phyloP scores from a whole-genome alignment of 1,284 basidiomycete species.

The Ceratobasidium papillatum region DNA sequence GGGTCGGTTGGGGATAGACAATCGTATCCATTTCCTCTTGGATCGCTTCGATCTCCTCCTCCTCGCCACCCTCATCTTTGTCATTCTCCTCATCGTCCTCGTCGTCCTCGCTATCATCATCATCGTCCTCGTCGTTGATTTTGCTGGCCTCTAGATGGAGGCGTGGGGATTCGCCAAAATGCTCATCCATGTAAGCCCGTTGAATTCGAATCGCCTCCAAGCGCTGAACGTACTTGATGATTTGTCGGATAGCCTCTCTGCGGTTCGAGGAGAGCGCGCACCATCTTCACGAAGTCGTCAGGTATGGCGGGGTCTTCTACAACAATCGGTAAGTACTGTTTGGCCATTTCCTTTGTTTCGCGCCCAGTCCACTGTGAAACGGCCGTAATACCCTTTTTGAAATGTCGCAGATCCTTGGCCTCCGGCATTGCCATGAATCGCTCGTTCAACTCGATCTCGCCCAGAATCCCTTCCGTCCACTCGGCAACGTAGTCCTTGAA shows the following conservation, averaged over 20 bases:
- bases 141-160: not conserved
- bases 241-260: constrained; percentile 15
- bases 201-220: constrained; percentile 21
- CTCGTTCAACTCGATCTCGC: constrained; percentile 36
- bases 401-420: constrained; percentile 24
- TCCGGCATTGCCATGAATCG: constrained; percentile 37
- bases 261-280: constrained; percentile 16
- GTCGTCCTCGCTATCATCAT: not conserved
- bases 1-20: constrained; percentile 8
- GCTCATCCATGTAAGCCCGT: constrained; percentile 10
- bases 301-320: constrained; percentile 42
- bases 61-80: not conserved
- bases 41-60: not conserved
- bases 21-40: not conserved
- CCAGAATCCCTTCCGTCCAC: constrained; percentile 42
- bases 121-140: not conserved
- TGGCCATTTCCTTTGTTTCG: constrained; percentile 41
- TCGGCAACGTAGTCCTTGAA: constrained; percentile 48
- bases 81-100: not conserved
- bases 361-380: constrained; percentile 39
- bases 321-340: constrained; percentile 36
- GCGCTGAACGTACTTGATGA: constrained; percentile 16
- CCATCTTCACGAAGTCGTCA: not conserved
- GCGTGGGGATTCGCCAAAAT: constrained; percentile 11
- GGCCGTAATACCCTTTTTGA: constrained; percentile 34